Percentiles rank a stretch among this genome's conserved stretches.
Evolutionary conservation across 2,329 filamentous ascomycete species (phyloP).

Genomic region (Diaporthe destruens): DNA sequence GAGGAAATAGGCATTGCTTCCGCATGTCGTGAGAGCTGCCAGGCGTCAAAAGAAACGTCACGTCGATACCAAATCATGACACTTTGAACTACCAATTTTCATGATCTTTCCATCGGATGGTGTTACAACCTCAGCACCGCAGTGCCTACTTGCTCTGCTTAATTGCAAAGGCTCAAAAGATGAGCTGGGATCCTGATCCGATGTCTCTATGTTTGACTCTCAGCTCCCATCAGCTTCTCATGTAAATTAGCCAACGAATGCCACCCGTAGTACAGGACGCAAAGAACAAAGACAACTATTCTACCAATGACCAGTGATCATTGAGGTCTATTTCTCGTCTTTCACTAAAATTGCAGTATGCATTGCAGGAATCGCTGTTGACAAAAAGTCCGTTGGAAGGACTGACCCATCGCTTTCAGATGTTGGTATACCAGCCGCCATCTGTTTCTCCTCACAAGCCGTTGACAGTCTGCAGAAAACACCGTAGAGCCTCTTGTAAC

Average conservation of each 20-base stretch:
- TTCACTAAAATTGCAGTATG: not conserved
- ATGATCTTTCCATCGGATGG: slow-evolving; percentile 3
- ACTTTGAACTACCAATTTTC: slow-evolving; percentile 22
- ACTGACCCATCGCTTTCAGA: not conserved
- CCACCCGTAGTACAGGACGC: not conserved
- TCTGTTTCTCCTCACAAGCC: not conserved
- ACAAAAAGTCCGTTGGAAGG: no score
- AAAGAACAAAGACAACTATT: not conserved
- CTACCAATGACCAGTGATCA: no score
- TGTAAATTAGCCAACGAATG: not conserved
- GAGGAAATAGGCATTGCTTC: slow-evolving; percentile 19
- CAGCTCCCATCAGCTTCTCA: not conserved
- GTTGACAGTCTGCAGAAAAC: not conserved
- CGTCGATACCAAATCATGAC: slow-evolving; percentile 34
- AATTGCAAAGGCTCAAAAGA: not conserved
- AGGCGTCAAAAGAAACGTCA: slow-evolving; percentile 26
- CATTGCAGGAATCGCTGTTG: not conserved
- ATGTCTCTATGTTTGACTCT: not conserved
- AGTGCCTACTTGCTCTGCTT: not conserved
- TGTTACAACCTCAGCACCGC: not conserved
- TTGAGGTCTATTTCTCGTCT: not conserved
- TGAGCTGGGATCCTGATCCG: no score
- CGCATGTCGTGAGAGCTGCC: slow-evolving; percentile 19
- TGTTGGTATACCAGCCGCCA: not conserved
- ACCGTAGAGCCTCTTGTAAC: not conserved